Conservation (phyloP, 2,329 filamentous ascomycete species). For the Monosporascus sp. region DNA sequence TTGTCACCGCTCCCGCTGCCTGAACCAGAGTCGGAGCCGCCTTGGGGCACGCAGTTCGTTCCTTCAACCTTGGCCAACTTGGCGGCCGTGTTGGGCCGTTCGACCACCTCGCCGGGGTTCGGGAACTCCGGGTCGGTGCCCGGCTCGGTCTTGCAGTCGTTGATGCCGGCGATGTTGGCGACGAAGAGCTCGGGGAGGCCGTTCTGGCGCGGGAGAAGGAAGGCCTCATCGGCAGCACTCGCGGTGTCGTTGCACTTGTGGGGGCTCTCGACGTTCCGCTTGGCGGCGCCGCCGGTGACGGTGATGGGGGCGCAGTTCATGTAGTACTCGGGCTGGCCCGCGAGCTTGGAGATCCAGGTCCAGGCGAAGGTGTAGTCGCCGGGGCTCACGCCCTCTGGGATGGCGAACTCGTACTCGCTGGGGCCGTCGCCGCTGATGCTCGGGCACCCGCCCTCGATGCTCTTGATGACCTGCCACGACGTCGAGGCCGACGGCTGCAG, state of each 20-base stretch:
- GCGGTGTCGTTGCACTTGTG: constrained; percentile 14
- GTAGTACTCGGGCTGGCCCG: constrained; percentile 69
- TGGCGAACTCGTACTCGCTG: constrained; percentile 48
- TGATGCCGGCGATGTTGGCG: constrained; percentile 51
- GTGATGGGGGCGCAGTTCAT: constrained; percentile 68
- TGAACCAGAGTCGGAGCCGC: constrained; percentile 16
- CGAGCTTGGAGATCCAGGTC: constrained; percentile 68
- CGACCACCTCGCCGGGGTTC: constrained; percentile 51
- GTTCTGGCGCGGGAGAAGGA: constrained; percentile 32
- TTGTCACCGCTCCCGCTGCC: not conserved
- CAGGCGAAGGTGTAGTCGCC: constrained; percentile 65
- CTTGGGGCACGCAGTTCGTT: constrained; percentile 23
- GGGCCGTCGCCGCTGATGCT: constrained; percentile 33
- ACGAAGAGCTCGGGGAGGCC: constrained; percentile 62
- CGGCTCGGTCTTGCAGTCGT: constrained; percentile 48
- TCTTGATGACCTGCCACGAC: constrained; percentile 66
- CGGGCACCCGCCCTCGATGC: constrained; percentile 64
- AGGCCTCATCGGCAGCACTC: constrained; percentile 22
- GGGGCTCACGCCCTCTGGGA: constrained; percentile 54
- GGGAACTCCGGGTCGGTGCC: constrained; percentile 55
- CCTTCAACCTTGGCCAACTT: constrained; percentile 21
- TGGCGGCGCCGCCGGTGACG: constrained; percentile 35
- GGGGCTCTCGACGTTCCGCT: constrained; percentile 6
- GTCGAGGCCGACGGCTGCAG: constrained; percentile 28
- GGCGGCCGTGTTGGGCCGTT: constrained; percentile 29